Conservation (phyloP, 2,329 filamentous ascomycete species). For the Scopulariopsis brevicaulis region DNA sequence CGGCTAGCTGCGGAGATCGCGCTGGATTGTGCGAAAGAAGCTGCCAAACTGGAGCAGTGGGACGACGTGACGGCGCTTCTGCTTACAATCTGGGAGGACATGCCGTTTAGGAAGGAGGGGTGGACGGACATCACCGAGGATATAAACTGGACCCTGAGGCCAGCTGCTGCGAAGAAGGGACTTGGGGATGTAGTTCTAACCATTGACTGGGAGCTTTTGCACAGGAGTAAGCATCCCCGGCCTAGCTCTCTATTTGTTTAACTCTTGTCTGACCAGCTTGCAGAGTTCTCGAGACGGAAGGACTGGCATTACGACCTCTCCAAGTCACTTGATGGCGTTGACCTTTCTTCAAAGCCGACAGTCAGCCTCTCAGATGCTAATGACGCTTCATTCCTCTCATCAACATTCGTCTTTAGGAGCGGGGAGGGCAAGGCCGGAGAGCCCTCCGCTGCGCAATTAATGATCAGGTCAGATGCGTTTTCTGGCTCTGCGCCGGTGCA, state of each 20-base stretch:
- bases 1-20: slow-evolving; percentile 44
- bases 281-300: slow-evolving; percentile 40
- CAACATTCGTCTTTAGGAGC: slow-evolving; percentile 45
- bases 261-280: slow-evolving; percentile 5
- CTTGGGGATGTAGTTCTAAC: slow-evolving; percentile 45
- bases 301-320: slow-evolving; percentile 52
- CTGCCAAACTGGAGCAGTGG: slow-evolving; percentile 38
- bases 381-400: slow-evolving; percentile 39
- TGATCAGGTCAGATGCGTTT: slow-evolving; percentile 44
- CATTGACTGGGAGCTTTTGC: slow-evolving; percentile 55
- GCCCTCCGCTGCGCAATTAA: slow-evolving; percentile 43
- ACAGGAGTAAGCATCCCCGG: slow-evolving; percentile 35
- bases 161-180: slow-evolving; percentile 39
- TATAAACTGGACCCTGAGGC: slow-evolving; percentile 47
- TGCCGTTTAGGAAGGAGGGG: slow-evolving; percentile 43
- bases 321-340: slow-evolving; percentile 40
- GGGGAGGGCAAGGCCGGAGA: slow-evolving; percentile 53
- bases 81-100: slow-evolving; percentile 44
- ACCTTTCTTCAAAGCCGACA: slow-evolving; percentile 29
- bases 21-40: slow-evolving; percentile 45
- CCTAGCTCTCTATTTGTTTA: neutral
- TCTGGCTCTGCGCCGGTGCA: slow-evolving; percentile 36
- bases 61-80: slow-evolving; percentile 41
- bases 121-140: slow-evolving; percentile 51
- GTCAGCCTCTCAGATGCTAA: slow-evolving; percentile 39